These are phyloP conservation scores for Colletotrichum lupini DNA, from an alignment of 2,329 filamentous ascomycete genomes.

Conservation along the genomic window DNA sequence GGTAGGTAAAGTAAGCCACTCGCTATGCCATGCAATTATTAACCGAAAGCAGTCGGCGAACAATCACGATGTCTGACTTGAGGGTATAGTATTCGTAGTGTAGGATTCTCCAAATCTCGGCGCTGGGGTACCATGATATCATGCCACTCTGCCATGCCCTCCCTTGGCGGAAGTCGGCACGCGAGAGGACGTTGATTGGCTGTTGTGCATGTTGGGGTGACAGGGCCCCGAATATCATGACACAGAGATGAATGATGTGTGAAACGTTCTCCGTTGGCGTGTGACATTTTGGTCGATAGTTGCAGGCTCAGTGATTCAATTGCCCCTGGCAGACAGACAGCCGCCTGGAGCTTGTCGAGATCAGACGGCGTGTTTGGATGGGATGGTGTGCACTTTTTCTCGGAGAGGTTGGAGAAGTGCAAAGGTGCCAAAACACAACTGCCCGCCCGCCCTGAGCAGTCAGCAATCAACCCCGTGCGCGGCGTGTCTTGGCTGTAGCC, in stretches of 20 bases:
- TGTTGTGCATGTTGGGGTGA: constrained; percentile 4
- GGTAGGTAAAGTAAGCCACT: neutral
- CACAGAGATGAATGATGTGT: constrained; percentile 34
- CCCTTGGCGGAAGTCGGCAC: constrained; percentile 35
- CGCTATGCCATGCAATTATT: neutral
- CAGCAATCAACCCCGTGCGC: neutral
- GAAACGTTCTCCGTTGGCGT: constrained; percentile 32
- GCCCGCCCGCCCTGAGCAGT: constrained; percentile 1
- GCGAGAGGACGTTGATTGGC: constrained; percentile 20
- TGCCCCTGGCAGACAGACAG: constrained; percentile 6
- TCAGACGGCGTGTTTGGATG: constrained; percentile 17
- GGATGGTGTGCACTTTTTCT: neutral
- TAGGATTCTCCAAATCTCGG: constrained; percentile 18
- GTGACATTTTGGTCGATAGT: neutral
- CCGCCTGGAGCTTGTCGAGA: neutral
- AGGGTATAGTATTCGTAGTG: neutral
- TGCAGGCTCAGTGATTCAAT: neutral
- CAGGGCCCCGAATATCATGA: constrained; percentile 19
- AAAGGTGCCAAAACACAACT: neutral
- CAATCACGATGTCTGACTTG: neutral
- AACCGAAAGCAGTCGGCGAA: neutral
- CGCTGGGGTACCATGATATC: constrained; percentile 31
- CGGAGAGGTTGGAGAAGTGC: neutral
- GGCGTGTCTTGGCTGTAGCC: neutral
- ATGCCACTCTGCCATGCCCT: constrained; percentile 25